phyloP scores from a whole-genome alignment of 352 stramenopile genomes.

The Pythium scleroteichum region DNA sequence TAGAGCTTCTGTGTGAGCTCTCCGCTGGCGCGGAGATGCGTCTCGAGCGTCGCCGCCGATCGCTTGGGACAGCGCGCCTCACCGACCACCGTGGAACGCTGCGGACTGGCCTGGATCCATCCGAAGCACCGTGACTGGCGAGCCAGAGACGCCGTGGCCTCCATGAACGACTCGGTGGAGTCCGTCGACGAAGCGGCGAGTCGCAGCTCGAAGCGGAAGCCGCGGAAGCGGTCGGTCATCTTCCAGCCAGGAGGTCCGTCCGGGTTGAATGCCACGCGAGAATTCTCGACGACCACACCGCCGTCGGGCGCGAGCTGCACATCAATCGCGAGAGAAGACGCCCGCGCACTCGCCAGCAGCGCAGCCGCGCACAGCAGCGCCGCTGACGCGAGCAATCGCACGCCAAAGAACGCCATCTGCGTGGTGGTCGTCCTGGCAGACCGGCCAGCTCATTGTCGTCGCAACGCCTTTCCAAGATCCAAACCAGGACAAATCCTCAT shows the following conservation, averaged over 20 bases:
- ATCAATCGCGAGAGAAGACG: conserved; percentile 13
- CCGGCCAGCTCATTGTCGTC: no score
- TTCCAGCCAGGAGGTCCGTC: conserved; percentile 19
- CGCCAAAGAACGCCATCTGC: neutral
- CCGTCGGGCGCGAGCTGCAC: conserved; percentile 10
- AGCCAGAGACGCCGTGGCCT: neutral
- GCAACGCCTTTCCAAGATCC: conserved; percentile 6
- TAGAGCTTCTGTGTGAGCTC: conserved; percentile 3
- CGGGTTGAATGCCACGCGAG: neutral
- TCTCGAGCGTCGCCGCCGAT: neutral
- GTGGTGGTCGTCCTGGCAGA: neutral
- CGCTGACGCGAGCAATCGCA: neutral
- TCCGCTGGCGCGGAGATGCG: neutral
- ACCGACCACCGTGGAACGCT: conserved; percentile 3
- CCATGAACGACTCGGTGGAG: neutral
- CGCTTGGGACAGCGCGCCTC: conserved; percentile 23
- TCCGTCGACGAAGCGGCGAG: neutral
- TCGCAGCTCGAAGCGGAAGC: conserved; percentile 20
- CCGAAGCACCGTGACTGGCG: conserved; percentile 17
- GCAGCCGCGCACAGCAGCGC: neutral
- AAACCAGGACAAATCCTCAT: neutral
- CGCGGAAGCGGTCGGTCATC: conserved; percentile 24
- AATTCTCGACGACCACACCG: neutral
- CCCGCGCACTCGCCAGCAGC: neutral
- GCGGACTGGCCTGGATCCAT: conserved; percentile 20